Evolutionary conservation across 139 green algal genomes (phyloP).

Genomic region (Tetradesmus obliquus): DNA sequence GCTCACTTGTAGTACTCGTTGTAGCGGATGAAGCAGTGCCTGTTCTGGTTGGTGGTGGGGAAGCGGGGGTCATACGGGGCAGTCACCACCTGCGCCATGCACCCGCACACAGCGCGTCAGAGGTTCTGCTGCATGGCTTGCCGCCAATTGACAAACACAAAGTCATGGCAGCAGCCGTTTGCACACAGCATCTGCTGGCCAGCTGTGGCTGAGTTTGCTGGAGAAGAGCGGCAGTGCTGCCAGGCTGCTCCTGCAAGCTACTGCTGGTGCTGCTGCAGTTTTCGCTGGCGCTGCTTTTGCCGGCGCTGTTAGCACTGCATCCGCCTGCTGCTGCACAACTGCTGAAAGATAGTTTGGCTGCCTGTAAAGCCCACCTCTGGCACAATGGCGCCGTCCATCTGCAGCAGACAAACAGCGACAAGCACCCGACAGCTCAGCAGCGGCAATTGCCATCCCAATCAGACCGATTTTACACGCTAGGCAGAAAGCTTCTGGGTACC

Average conservation of each 20-base stretch:
- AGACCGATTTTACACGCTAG: too few species aligned
- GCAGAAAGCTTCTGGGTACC: too few species aligned
- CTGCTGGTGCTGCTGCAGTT: neutral
- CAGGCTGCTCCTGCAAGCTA: neutral
- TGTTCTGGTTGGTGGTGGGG: conserved; percentile 89
- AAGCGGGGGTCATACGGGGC: conserved; percentile 90
- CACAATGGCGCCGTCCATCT: conserved; percentile 39
- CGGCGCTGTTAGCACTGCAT: neutral
- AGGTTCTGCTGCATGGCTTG: too few species aligned
- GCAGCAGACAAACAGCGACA: neutral
- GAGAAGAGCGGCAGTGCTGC: too few species aligned
- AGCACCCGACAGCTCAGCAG: neutral
- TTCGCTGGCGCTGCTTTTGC: neutral
- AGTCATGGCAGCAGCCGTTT: neutral
- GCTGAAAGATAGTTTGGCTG: neutral
- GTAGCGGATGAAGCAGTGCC: conserved; percentile 94
- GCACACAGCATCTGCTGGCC: too few species aligned
- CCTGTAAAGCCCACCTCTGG: neutral
- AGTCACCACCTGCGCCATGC: conserved; percentile 68
- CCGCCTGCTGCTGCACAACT: neutral
- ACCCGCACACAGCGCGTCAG: neutral
- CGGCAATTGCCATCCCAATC: too few species aligned
- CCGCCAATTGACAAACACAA: too few species aligned
- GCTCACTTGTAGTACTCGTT: conserved; percentile 93
- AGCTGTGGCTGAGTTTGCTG: neutral